Conservation (phyloP, 2,329 filamentous ascomycete genomes). For the Emergomyces pasteurianus region DNA sequence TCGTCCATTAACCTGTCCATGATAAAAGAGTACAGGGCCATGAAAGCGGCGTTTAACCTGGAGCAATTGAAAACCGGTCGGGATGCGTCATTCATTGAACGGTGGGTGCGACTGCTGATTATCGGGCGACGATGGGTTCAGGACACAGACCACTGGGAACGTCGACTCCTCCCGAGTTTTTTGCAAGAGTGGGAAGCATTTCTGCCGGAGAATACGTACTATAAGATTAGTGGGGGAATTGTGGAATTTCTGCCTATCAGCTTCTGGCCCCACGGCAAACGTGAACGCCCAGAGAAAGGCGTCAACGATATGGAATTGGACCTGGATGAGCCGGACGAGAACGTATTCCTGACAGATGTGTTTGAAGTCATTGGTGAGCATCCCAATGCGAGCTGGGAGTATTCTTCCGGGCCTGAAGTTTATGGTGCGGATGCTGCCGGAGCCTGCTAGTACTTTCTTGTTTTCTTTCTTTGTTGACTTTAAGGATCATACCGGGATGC, state of each 20-base stretch:
- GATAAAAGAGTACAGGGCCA: slow-evolving; percentile 1
- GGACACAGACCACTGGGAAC: slow-evolving; percentile 19
- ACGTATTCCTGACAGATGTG: not conserved
- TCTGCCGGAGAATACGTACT: slow-evolving; percentile 27
- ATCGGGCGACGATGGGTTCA: slow-evolving; percentile 9
- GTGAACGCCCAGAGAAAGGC: slow-evolving; percentile 6
- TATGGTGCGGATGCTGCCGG: not conserved
- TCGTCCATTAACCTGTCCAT: not conserved
- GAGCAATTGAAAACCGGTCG: slow-evolving; percentile 1
- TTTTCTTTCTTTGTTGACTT: not conserved
- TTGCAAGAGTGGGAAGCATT: slow-evolving; percentile 40
- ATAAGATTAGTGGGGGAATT: slow-evolving; percentile 28
- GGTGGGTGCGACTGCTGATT: slow-evolving; percentile 11
- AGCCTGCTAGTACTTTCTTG: not conserved
- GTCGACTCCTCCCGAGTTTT: slow-evolving; percentile 29
- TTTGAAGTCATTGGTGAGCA: slow-evolving; percentile 1
- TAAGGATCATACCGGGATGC: not conserved
- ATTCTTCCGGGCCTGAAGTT: not conserved
- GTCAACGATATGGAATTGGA: slow-evolving; percentile 6
- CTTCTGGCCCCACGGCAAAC: slow-evolving; percentile 8
- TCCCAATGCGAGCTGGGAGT: not conserved
- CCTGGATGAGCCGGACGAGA: not conserved
- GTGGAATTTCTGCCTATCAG: slow-evolving; percentile 26
- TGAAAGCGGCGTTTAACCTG: not conserved
- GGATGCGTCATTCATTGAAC: slow-evolving; percentile 5